Percentiles rank a stretch among this genome's conserved stretches.
Conservation (phyloP, 495 filamentous ascomycete genomes). For the Aspergillus sclerotiicarbonarius region DNA sequence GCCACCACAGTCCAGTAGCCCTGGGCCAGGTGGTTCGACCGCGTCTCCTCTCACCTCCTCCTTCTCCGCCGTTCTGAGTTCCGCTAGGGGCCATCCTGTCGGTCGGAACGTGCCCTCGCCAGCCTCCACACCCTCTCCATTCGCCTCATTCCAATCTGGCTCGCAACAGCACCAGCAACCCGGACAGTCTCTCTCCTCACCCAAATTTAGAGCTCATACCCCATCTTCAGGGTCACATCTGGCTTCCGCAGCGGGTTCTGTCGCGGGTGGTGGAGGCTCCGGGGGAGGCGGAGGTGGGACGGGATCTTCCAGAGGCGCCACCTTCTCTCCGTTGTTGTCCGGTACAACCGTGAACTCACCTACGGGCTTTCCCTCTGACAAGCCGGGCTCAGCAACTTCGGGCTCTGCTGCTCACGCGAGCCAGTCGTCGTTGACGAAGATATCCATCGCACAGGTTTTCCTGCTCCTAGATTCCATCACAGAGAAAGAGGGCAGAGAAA, state of each 20-base stretch:
- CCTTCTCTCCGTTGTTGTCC: constrained; percentile 63
- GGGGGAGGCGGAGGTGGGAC: constrained; percentile 59
- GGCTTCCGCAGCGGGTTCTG: constrained; percentile 54
- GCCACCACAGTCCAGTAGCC: constrained; percentile 35
- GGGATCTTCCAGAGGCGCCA: constrained; percentile 53
- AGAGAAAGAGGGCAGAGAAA: constrained; percentile 82
- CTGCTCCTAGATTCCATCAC: constrained; percentile 90
- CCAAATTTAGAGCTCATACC: constrained; percentile 59
- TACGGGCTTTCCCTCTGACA: constrained; percentile 54
- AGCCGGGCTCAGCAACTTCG: constrained; percentile 42
- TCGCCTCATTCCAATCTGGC: constrained; percentile 56
- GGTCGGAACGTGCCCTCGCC: constrained; percentile 51
- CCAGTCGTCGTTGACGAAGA: constrained; percentile 65
- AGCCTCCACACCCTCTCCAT: constrained; percentile 50
- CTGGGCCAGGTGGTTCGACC: constrained; percentile 46
- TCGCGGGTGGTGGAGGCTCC: constrained; percentile 58
- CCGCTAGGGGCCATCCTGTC: constrained; percentile 44
- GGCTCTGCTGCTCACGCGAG: constrained; percentile 39
- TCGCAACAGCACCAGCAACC: constrained; percentile 52
- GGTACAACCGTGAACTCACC: constrained; percentile 62
- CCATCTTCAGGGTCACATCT: constrained; percentile 58
- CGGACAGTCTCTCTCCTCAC: constrained; percentile 56
- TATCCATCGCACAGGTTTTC: constrained; percentile 92
- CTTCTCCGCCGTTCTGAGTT: constrained; percentile 57
- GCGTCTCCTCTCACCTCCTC: constrained; percentile 51